phyloP scores from a whole-genome alignment of 1,139 yeast genomes.

The Yueomyces sp. region DNA sequence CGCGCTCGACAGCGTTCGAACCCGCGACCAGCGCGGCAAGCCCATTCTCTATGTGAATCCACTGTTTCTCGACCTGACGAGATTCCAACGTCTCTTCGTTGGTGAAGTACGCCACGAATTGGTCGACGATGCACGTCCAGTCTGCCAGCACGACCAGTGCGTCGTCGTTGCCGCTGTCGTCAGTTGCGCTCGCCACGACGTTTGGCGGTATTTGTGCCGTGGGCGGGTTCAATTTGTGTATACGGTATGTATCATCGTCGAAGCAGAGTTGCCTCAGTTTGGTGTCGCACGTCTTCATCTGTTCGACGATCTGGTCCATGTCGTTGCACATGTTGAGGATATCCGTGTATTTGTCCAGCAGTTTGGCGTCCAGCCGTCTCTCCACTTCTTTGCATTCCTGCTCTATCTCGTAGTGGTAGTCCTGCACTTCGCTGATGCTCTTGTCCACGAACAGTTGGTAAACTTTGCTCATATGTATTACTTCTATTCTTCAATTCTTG shows the following conservation, averaged over 20 bases:
- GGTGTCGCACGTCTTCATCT: conserved; percentile 11
- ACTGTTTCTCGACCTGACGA: too few relatives aligned
- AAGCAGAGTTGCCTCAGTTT: conserved; percentile 21
- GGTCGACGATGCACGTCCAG: not conserved
- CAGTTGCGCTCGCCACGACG: too few relatives aligned
- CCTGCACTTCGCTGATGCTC: conserved; percentile 7
- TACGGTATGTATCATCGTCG: conserved; percentile 15
- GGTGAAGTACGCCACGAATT: too few relatives aligned
- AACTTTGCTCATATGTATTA: too few relatives aligned
- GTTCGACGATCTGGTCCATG: conserved; percentile 8
- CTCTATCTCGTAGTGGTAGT: conserved; percentile 9
- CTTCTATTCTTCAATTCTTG: too few relatives aligned
- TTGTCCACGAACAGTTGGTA: not conserved
- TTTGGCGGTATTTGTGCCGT: too few relatives aligned
- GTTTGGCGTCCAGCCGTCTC: conserved; percentile 10
- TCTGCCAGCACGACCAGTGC: not conserved
- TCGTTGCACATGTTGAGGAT: conserved; percentile 14
- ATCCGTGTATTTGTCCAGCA: conserved; percentile 13
- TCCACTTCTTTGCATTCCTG: conserved; percentile 8
- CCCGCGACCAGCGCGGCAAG: too few relatives aligned
- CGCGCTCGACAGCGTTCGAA: too few relatives aligned
- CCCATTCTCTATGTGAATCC: too few relatives aligned
- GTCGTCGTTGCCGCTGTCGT: too few relatives aligned
- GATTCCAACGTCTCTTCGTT: too few relatives aligned
- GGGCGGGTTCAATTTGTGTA: conserved; percentile 7